Evolutionary conservation across 208 protist species (phyloP), one percentile per base, ranked within the genome.

Genomic region (Lotmaria passim): DNA sequence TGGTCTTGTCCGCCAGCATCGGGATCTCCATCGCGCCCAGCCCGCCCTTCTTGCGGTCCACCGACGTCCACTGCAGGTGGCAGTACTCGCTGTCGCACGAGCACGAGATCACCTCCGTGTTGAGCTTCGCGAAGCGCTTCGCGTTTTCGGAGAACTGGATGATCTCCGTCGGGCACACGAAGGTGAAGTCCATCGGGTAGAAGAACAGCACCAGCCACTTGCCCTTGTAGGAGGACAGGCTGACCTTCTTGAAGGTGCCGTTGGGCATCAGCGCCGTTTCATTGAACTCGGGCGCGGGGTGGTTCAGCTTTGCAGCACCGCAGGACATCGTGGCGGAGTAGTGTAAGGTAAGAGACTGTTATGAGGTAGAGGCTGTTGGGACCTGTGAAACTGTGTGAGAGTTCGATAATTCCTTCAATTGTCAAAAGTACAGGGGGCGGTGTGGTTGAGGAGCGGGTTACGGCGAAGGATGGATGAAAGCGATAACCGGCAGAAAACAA

Each of bases 121-220:
- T 85, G 43, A 93, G 52, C 61, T 81, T 79, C 30, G 69, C 68
- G 86, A 99, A 99, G 76, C 98, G 84, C 59, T 91, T 90, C 48
- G 77, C 79, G 70, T 81, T 74, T 66, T 99, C 96, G 44, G 78
- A 92, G 93, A 98, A 99, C 70, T 97, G 93, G 73, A 96, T 94
- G 68, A 99, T 98, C 89, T 99, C 97, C 15, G 96, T 98, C 38
- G 98, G 98, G 88, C 98, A 99, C 67, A 99, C 97, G 73, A 99
- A 99, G 67, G 96, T 98, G 87, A 98, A 99, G 83, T 98, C 97
- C 30, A 98, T 68, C 30, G 97, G 97, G 79, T 98, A 98, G 87
- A 99, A 99, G 91, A 99, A 98, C 39, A 98, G 89, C 44, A 98
- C 93, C 23, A 98, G 70, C 77, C 92, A 98, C 79, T 96, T 98